Evolutionary conservation across 2,329 filamentous ascomycete genomes (phyloP), one percentile per base, ranked within the genome.

Genomic region (Arthrocladium fulminans): DNA sequence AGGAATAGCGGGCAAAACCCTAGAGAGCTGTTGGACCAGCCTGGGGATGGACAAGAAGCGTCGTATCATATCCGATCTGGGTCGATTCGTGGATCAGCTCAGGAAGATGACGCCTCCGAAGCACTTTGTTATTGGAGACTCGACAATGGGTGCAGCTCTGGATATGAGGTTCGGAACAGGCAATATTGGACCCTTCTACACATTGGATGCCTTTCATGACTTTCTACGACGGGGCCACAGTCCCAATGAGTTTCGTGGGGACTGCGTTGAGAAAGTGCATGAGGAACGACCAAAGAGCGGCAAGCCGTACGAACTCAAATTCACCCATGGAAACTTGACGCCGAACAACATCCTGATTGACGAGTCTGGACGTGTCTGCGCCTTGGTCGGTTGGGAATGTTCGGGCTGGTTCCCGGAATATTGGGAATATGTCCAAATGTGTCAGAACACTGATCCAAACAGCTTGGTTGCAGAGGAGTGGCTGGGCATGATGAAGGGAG

Each of bases 391-490:
- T 10, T 62, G 60, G 60, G 60, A 62, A 51, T 59, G 54, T 38
- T 54, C 60, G 3, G 58, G 59, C 13, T 62, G 57, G 55, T 63
- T 58, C 47, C 60, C 59, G 1, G 59, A 62, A 41, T 62, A 61
- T 43, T 62, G 58, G 60, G 59, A 61, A 50, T 61, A 61, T 43
- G 54, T 59, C 15, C 60, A 61, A 37, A 56, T 58, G 54, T 57
- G 54, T 35, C 54, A 56, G 37, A 43, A 52, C 45, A 55, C 51
- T 3, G 47, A 50, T 1, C 51, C 56, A 19, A 51, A 47, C 20
- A 32, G 23, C 19, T 20, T 42, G n/a, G 41, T 27, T 32, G 54
- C 52, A 50, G 50, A 50, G 13, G 56, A 57, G 19, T 58, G 56
- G 56, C 49, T 56, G 7, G 50, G 50, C 27, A 53, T 54, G 24